Base-by-base conservation (phyloP, 352 stramenopile species). In the Globisporangium solare region DNA sequence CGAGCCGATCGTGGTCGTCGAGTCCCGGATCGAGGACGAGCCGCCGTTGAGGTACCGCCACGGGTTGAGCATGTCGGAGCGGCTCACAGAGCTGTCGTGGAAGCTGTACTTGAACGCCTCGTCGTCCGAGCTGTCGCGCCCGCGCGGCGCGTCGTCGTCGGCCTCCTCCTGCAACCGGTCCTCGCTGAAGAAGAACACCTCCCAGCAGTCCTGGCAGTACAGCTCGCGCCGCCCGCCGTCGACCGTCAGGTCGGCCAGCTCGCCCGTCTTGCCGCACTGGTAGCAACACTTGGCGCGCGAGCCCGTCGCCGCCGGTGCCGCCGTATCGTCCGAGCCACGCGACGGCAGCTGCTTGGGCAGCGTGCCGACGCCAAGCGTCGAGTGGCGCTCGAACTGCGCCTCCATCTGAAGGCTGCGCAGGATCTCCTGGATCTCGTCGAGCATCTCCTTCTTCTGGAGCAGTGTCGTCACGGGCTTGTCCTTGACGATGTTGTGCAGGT, bases 341-440 rank as follows among this genome's bases (percentile, higher is more conserved):
- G 66, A 54, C 14, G 67, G n/a, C n/a, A n/a, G n/a, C n/a, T n/a
- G 60, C 24, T 41, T 67, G 0, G 62, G 61, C 47, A 64, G 49
- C 14, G 70, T 78, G 53, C 81, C 81, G 56, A 86, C 31, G 39
- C 74, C 79, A 41, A 85, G 63, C 24, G 73, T 70, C 22, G 81
- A 91, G 67, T 89, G 81, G 18, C 81, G 78, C 58, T 91, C 81
- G 54, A 91, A 88, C 47, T 89, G 81, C 41, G 79, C 54, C 57
- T 88, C 81, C 79, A 91, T 91, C 64, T 91, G 78, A 27, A 91
- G 70, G 53, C 71, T 85, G 51, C 83, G 64, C 14, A 89, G 73
- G 46, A 89, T 91, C 43, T 91, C 76, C 51, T 91, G 76, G 60
- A 91, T 89, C 61, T 91, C 81, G 46, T 88, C 81, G 32, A 91